Evolutionary conservation across 257 asterid genomes (phyloP).

Genomic region (Nicotiana obtusifolia): DNA sequence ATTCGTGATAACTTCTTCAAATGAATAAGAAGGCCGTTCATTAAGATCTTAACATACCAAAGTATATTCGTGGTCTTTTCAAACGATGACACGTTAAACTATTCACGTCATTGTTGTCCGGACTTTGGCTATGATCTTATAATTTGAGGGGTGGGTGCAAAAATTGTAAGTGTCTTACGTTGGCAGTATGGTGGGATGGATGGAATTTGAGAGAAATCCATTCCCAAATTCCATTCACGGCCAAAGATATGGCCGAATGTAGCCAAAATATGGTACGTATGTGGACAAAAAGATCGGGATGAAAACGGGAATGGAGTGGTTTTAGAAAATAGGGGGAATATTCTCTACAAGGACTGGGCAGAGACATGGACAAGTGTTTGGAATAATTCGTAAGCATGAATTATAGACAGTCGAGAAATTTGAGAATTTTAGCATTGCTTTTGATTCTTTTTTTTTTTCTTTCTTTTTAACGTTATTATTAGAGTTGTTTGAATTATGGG

Average conservation of each 20-base stretch:
- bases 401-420: neutral
- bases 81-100: conserved; percentile 12
- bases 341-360: conserved; percentile 12
- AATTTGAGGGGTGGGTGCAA: neutral
- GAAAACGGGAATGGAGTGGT: neutral
- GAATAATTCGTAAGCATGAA: conserved; percentile 6
- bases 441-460: neutral
- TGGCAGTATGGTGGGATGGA: neutral
- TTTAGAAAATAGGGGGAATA: conserved; percentile 14
- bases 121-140: neutral
- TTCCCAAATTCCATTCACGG: neutral
- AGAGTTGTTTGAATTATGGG: neutral
- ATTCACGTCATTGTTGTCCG: neutral
- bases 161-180: neutral
- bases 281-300: neutral
- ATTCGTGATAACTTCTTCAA: neutral
- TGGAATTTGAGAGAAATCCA: neutral
- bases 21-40: neutral
- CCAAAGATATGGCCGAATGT: conserved; percentile 12
- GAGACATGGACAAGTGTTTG: conserved; percentile 19
- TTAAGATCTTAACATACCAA: neutral
- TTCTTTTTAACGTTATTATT: neutral
- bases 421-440: neutral
- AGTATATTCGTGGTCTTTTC: neutral
- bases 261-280: conserved; percentile 4